Percentiles rank a stretch among this genome's conserved stretches.
Conservation (phyloP, 2,329 filamentous ascomycete genomes). For the Dothiorella sarmentorum region DNA sequence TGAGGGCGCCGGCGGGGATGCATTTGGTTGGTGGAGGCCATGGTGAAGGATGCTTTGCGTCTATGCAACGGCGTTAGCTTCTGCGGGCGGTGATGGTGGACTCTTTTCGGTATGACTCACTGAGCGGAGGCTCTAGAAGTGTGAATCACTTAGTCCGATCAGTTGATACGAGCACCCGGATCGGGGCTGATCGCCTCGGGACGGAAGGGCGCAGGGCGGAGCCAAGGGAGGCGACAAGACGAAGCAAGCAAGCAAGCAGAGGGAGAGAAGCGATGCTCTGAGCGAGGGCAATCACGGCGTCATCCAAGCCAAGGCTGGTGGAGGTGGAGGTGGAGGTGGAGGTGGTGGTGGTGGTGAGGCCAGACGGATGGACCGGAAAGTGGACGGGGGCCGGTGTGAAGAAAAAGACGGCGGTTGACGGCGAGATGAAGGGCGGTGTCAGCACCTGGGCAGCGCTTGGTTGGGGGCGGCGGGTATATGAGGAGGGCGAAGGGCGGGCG, state of each 20-base stretch:
- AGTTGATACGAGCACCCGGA: slow-evolving; percentile 1
- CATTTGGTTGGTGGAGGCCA: slow-evolving; percentile 36
- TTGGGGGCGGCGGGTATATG: slow-evolving; percentile 14
- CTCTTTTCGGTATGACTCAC: slow-evolving; percentile 11
- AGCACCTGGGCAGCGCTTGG: neutral
- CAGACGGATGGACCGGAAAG: neutral
- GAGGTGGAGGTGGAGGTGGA: too few species aligned
- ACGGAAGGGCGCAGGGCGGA: neutral
- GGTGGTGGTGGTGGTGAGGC: neutral
- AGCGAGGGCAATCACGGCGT: neutral
- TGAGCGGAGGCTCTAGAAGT: neutral
- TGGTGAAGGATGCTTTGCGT: slow-evolving; percentile 25
- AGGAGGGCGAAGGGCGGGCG: slow-evolving; percentile 9
- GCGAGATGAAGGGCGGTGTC: neutral
- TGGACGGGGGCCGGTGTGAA: neutral
- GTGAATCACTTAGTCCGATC: slow-evolving; percentile 3
- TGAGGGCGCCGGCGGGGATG: slow-evolving; percentile 47
- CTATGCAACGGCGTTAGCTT: neutral
- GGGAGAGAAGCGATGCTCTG: too few species aligned
- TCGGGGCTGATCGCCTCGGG: neutral
- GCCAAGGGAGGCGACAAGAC: slow-evolving; percentile 8
- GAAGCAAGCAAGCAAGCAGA: neutral
- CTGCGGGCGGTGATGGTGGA: slow-evolving; percentile 4
- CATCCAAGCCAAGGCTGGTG: slow-evolving; percentile 3
- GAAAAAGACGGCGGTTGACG: neutral